Percentiles rank a stretch among this genome's conserved stretches.
Evolutionary conservation across 192 early-diverging fungal species (phyloP).

Genomic region (Mortierella hygrophila): DNA sequence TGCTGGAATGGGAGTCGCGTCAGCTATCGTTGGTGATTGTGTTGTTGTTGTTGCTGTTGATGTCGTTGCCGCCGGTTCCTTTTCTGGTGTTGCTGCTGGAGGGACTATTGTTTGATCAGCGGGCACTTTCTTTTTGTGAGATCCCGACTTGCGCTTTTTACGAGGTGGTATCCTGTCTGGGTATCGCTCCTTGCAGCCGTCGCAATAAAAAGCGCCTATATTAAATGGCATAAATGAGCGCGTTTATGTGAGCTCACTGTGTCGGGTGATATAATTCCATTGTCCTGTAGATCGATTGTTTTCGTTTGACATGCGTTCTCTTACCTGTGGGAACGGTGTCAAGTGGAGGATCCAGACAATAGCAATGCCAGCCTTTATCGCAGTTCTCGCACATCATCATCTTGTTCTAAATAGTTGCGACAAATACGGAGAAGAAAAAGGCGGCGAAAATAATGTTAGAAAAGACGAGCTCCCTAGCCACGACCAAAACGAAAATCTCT

Average conservation of each 20-base stretch:
- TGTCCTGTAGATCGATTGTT: not conserved
- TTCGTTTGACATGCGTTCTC: not conserved
- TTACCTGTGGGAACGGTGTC: constrained; percentile 58
- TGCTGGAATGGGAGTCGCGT: not conserved
- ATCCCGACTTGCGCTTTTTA: constrained; percentile 32
- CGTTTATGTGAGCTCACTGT: not conserved
- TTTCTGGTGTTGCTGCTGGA: not conserved
- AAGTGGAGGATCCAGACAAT: constrained; percentile 58
- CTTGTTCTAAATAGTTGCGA: constrained; percentile 43
- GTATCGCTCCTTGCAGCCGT: constrained; percentile 39
- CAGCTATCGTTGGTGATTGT: not conserved
- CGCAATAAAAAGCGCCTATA: constrained; percentile 61
- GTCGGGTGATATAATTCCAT: not conserved
- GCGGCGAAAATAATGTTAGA: constrained; percentile 6
- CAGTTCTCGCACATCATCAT: constrained; percentile 64
- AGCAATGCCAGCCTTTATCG: constrained; percentile 62
- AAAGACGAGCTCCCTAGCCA: not conserved
- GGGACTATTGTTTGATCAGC: constrained; percentile 3
- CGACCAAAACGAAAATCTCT: not conserved
- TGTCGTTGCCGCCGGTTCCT: not conserved
- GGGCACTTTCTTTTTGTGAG: constrained; percentile 17
- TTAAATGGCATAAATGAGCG: not conserved
- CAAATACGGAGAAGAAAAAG: not conserved
- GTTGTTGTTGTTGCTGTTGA: not conserved
- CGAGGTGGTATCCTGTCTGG: constrained; percentile 39